Evolutionary conservation across 495 filamentous ascomycete genomes (phyloP).

Genomic region (Aspergillus saccharolyticus): DNA sequence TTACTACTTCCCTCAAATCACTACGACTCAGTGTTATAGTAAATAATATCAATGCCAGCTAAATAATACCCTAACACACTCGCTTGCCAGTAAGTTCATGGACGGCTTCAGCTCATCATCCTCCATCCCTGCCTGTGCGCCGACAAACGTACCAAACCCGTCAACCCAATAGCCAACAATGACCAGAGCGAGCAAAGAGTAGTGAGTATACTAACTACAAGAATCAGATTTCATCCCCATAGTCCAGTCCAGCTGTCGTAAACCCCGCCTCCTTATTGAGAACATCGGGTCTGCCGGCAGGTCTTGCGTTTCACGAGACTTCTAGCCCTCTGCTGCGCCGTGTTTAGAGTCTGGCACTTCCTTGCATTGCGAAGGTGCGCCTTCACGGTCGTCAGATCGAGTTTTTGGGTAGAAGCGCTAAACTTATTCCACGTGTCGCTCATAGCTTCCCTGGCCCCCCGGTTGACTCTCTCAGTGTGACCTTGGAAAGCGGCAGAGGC

Average conservation of each 20-base stretch:
- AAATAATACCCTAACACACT: background rate
- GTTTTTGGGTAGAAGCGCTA: slow-evolving; percentile 19
- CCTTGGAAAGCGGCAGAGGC: slow-evolving; percentile 30
- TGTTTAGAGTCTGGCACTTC: slow-evolving; percentile 30
- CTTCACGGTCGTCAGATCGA: slow-evolving; percentile 27
- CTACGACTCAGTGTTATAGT: no score
- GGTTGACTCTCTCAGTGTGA: slow-evolving; percentile 26
- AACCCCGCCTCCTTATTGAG: slow-evolving; percentile 5
- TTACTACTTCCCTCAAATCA: no score
- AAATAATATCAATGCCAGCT: background rate
- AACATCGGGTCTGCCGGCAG: slow-evolving; percentile 11
- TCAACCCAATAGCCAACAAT: slow-evolving; percentile 3
- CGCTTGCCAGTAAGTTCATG: background rate
- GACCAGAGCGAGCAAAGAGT: background rate
- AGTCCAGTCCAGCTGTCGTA: background rate
- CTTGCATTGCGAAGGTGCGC: slow-evolving; percentile 30
- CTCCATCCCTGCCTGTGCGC: background rate
- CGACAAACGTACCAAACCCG: slow-evolving; percentile 4
- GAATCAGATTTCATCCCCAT: background rate
- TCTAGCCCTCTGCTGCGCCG: slow-evolving; percentile 36
- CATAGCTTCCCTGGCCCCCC: slow-evolving; percentile 26
- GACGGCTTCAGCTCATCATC: background rate
- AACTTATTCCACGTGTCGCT: slow-evolving; percentile 30
- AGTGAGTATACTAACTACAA: slow-evolving; percentile 6
- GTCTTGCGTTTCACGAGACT: slow-evolving; percentile 25